Evolutionary conservation across 2,329 filamentous ascomycete species (phyloP).

Genomic region (Colletotrichum neosansevieriae): DNA sequence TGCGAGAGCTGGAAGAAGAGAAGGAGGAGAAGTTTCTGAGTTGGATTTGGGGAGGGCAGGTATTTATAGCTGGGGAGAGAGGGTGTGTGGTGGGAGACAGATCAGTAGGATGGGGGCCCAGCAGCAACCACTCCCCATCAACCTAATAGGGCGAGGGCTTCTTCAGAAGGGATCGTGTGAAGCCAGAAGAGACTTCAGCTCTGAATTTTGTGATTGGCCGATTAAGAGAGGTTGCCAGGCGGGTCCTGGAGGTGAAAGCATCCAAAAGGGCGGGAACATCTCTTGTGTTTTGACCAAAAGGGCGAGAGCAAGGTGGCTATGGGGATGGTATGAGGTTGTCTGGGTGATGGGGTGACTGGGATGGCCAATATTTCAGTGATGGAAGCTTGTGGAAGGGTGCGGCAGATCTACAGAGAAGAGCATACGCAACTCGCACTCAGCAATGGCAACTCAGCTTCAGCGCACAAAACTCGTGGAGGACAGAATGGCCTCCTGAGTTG

Average conservation of each 20-base stretch:
- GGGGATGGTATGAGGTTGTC: neutral
- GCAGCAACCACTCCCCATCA: neutral
- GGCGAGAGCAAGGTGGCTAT: neutral
- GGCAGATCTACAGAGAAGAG: neutral
- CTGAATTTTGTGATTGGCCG: constrained; percentile 24
- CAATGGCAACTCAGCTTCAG: constrained; percentile 5
- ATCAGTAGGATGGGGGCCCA: neutral
- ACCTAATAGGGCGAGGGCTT: neutral
- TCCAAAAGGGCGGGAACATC: neutral
- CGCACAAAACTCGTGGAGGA: neutral
- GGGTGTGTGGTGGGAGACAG: constrained; percentile 1
- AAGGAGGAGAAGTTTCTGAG: neutral
- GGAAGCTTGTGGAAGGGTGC: neutral
- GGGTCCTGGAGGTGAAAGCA: neutral
- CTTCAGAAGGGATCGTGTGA: neutral
- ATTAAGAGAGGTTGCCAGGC: neutral
- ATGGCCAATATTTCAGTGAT: neutral
- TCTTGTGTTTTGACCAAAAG: neutral
- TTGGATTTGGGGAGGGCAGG: neutral
- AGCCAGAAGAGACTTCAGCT: neutral
- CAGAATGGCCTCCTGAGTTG: neutral
- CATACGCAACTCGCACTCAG: neutral
- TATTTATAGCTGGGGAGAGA: constrained; percentile 10
- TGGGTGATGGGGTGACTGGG: neutral
- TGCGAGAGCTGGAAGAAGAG: neutral